Percentiles rank a stretch among this genome's conserved stretches.
Evolutionary conservation across 345 rosid genomes (phyloP).

Genomic region (Draba incana): DNA sequence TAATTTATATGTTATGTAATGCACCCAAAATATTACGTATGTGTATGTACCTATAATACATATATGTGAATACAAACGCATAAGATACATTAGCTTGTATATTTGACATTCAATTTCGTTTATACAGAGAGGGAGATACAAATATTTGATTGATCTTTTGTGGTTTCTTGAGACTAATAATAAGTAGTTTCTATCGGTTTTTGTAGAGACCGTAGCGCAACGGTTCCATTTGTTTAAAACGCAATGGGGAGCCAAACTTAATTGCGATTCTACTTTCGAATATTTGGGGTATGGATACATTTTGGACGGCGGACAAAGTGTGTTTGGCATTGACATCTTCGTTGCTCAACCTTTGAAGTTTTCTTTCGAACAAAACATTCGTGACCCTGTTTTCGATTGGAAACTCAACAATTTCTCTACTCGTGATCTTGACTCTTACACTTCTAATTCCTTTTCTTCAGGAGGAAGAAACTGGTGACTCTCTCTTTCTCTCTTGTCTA

Average conservation of each 20-base stretch:
- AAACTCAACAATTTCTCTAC: conserved; percentile 18
- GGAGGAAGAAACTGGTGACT: conserved; percentile 34
- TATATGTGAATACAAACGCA: no score
- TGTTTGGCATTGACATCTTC: conserved; percentile 32
- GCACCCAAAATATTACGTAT: no score
- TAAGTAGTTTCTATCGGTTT: neutral
- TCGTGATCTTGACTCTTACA: conserved; percentile 1
- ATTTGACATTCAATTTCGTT: no score
- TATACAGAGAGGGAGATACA: neutral
- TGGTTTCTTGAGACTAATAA: neutral
- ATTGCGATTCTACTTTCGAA: conserved; percentile 1
- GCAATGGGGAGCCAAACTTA: neutral
- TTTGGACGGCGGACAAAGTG: conserved; percentile 27
- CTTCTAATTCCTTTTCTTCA: conserved; percentile 20
- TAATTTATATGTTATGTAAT: no score
- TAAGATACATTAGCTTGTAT: no score
- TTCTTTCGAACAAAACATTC: conserved; percentile 25
- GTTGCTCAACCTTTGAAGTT: conserved; percentile 24
- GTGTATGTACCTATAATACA: no score
- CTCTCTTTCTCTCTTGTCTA: neutral
- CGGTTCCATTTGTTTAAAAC: conserved; percentile 17
- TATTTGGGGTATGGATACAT: neutral
- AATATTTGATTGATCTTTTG: neutral
- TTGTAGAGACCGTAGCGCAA: conserved; percentile 19
- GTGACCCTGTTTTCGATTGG: conserved; percentile 21